These are phyloP conservation scores for Leccinum glutinopallens DNA, from an alignment of 1,284 basidiomycete species.

Conservation along the genomic window DNA sequence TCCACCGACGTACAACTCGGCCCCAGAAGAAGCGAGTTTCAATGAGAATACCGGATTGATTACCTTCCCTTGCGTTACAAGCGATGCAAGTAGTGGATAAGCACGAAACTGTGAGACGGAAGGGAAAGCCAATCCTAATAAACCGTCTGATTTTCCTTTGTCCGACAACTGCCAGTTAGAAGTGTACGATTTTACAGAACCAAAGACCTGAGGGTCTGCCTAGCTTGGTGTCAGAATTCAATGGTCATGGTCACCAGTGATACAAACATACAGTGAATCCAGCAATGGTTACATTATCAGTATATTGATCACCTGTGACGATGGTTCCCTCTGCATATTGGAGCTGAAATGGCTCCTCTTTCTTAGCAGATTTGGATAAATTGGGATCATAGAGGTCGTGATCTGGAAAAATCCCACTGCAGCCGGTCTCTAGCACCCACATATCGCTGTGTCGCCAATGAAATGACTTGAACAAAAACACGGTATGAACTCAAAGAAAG, in stretches of 20 bases:
- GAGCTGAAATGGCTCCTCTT: not conserved
- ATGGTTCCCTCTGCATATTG: not conserved
- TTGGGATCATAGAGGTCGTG: not conserved
- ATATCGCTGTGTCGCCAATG: not conserved
- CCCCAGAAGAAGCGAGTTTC: too few species aligned
- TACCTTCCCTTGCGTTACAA: too few species aligned
- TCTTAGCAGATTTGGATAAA: not conserved
- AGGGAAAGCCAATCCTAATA: too few species aligned
- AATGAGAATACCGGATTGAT: too few species aligned
- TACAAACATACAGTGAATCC: not conserved
- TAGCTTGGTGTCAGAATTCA: not conserved
- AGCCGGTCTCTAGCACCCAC: not conserved
- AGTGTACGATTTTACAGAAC: not conserved
- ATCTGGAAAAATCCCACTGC: not conserved
- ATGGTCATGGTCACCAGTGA: not conserved
- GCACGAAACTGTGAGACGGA: too few species aligned
- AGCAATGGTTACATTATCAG: not conserved
- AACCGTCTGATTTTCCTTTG: too few species aligned
- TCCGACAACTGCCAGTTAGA: too few species aligned
- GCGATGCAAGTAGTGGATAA: too few species aligned
- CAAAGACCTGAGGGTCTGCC: not conserved
- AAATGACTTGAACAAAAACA: not conserved
- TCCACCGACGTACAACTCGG: too few species aligned
- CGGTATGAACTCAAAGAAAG: not conserved
- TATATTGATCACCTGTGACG: not conserved